Conservation (phyloP, 768 basidiomycete genomes). For the Leucocoprinus birnbaumii region DNA sequence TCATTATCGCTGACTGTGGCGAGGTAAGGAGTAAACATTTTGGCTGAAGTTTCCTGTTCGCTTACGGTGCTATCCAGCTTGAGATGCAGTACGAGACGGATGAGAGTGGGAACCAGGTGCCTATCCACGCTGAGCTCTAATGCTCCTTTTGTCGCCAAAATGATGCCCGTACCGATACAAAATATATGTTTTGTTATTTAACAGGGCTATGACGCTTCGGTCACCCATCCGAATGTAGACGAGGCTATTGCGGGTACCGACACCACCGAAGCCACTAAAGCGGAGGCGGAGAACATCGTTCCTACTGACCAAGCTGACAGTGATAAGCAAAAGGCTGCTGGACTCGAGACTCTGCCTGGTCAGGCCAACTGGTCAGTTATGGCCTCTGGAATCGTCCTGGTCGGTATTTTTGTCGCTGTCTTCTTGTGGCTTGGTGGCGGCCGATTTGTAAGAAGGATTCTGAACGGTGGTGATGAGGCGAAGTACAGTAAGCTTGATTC, state of each 20-base stretch:
- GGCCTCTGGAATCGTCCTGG: slow-evolving; percentile 36
- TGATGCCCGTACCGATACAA: slow-evolving; percentile 48
- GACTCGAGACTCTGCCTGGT: slow-evolving; percentile 1
- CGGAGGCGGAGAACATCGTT: not conserved
- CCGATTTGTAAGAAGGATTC: slow-evolving; percentile 38
- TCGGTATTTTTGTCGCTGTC: slow-evolving; percentile 40
- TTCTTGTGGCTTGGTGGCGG: slow-evolving; percentile 54
- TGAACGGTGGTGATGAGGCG: slow-evolving; percentile 32
- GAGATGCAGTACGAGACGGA: slow-evolving; percentile 51
- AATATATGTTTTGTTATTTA: slow-evolving; percentile 23
- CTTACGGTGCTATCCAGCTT: slow-evolving; percentile 37
- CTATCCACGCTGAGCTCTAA: slow-evolving; percentile 93
- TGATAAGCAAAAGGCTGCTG: slow-evolving; percentile 1
- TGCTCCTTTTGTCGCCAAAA: slow-evolving; percentile 34
- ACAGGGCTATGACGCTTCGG: slow-evolving; percentile 4
- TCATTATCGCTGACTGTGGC: slow-evolving; percentile 82
- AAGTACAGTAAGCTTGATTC: slow-evolving; percentile 42
- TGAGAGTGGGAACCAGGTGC: slow-evolving; percentile 83
- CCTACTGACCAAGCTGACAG: not conserved
- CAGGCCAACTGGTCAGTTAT: slow-evolving; percentile 24
- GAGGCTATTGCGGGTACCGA: slow-evolving; percentile 8
- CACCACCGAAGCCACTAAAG: slow-evolving; percentile 10
- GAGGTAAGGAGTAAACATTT: slow-evolving; percentile 54
- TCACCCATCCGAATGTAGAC: not conserved
- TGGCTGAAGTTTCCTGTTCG: not conserved